A percentile compares a stretch with the other conserved stretches of the same genome.
These are phyloP conservation scores for Ogataea nitratoaversa DNA, from an alignment of 805 yeast species.

Conservation along the genomic window DNA sequence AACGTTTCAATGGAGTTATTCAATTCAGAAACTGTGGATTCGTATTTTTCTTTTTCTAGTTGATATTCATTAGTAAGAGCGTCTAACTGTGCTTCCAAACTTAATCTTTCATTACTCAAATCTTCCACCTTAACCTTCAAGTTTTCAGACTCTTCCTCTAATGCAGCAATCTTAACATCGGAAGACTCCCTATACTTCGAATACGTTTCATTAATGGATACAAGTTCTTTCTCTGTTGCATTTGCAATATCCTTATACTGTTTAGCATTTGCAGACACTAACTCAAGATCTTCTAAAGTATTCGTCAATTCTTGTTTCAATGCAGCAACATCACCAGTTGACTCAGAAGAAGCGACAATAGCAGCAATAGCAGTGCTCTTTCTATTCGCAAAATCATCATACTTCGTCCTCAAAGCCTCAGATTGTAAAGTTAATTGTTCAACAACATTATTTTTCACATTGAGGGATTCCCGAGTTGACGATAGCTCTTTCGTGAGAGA, in stretches of 20 bases:
- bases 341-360: conserved; percentile 16
- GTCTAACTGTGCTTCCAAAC: conserved; percentile 12
- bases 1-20: conserved; percentile 20
- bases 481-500: conserved; percentile 43
- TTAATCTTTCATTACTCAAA: conserved; percentile 11
- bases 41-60: conserved; percentile 7
- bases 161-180: conserved; percentile 15
- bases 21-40: conserved; percentile 21
- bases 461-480: conserved; percentile 37
- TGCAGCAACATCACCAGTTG: conserved; percentile 20
- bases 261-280: conserved; percentile 53
- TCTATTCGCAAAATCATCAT: conserved; percentile 25
- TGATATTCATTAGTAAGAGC: conserved; percentile 10
- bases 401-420: conserved; percentile 30
- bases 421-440: conserved; percentile 38
- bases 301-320: conserved; percentile 31
- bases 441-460: conserved; percentile 35
- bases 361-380: conserved; percentile 26
- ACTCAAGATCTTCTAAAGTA: conserved; percentile 50
- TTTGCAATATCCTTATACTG: conserved; percentile 60
- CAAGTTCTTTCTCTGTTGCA: conserved; percentile 64
- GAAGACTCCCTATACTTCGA: conserved; percentile 38
- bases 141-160: conserved; percentile 10
- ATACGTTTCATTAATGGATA: conserved; percentile 49
- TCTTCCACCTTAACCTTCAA: conserved; percentile 9